Conservation (phyloP, 352 stramenopile species). For the Globisporangium megalacanthum region DNA sequence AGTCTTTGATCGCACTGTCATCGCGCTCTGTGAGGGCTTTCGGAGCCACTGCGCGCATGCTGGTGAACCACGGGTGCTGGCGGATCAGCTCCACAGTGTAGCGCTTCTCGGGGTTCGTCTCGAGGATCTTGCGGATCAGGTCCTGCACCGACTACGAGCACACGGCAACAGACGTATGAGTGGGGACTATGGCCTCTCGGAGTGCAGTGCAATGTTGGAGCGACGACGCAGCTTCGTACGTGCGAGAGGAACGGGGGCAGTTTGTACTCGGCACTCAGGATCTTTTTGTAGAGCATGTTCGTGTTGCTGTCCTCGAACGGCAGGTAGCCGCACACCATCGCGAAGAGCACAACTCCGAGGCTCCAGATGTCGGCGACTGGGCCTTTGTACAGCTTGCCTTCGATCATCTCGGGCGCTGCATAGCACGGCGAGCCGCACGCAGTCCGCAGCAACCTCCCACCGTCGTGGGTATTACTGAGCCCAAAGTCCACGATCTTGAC, state of each 20-base stretch:
- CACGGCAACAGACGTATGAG: background rate
- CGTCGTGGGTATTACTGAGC: conserved; percentile 97
- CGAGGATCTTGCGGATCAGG: conserved; percentile 78
- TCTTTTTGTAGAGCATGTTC: conserved; percentile 99
- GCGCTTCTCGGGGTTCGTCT: conserved; percentile 78
- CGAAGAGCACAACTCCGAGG: conserved; percentile 99
- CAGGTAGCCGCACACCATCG: conserved; percentile 96
- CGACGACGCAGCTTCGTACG: conserved; percentile 12
- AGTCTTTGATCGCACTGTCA: conserved; percentile 20
- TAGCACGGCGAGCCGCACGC: conserved; percentile 99
- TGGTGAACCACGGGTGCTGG: conserved; percentile 73
- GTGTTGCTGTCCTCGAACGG: conserved; percentile 99
- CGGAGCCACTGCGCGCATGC: conserved; percentile 13
- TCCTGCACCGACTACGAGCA: conserved; percentile 48
- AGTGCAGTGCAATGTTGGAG: background rate
- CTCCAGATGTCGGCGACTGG: conserved; percentile 99
- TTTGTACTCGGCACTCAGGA: conserved; percentile 96
- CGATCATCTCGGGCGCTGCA: conserved; percentile 99
- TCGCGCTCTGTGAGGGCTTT: conserved; percentile 23
- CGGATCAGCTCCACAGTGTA: conserved; percentile 71
- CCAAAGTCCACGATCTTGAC: conserved; percentile 99
- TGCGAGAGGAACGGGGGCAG: conserved; percentile 86
- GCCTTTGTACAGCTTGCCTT: conserved; percentile 96
- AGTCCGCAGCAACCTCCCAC: conserved; percentile 98
- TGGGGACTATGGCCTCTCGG: too few relatives aligned